These are phyloP conservation scores for Apocynum venetum DNA, from an alignment of 257 asterid species.

Conservation along the genomic window DNA sequence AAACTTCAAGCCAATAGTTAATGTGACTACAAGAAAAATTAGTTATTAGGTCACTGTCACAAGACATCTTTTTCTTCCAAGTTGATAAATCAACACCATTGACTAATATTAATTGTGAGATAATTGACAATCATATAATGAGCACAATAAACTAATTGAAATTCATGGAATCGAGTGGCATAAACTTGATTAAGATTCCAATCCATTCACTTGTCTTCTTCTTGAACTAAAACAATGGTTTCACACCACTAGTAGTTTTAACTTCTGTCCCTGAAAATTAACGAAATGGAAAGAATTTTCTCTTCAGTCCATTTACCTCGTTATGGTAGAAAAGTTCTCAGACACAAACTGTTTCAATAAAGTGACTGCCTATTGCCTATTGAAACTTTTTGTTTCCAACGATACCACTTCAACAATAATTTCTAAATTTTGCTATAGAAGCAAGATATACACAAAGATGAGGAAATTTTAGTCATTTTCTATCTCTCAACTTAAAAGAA, in stretches of 20 bases:
- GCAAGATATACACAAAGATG: too few relatives aligned
- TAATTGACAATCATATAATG: slow-evolving; percentile 19
- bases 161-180: slow-evolving; percentile 10
- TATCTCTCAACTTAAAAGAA: too few relatives aligned
- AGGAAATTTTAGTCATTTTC: too few relatives aligned
- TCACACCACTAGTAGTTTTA: neutral
- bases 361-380: neutral
- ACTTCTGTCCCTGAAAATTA: neutral
- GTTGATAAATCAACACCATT: slow-evolving; percentile 4
- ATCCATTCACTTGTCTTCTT: slow-evolving; percentile 19
- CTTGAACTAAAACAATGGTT: slow-evolving; percentile 2
- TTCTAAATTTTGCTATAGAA: too few relatives aligned
- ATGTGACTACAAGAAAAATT: neutral
- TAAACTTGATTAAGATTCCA: slow-evolving; percentile 27
- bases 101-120: slow-evolving; percentile 15
- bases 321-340: neutral
- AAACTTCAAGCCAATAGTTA: slow-evolving; percentile 4
- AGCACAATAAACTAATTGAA: slow-evolving; percentile 18
- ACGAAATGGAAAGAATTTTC: neutral
- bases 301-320: neutral
- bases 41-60: slow-evolving; percentile 34
- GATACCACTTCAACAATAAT: neutral
- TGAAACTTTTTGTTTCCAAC: neutral
- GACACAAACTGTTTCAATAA: neutral
- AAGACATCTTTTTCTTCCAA: slow-evolving; percentile 14